phyloP scores from a whole-genome alignment of 2,329 filamentous ascomycete species.

The Penicillium sp. region DNA sequence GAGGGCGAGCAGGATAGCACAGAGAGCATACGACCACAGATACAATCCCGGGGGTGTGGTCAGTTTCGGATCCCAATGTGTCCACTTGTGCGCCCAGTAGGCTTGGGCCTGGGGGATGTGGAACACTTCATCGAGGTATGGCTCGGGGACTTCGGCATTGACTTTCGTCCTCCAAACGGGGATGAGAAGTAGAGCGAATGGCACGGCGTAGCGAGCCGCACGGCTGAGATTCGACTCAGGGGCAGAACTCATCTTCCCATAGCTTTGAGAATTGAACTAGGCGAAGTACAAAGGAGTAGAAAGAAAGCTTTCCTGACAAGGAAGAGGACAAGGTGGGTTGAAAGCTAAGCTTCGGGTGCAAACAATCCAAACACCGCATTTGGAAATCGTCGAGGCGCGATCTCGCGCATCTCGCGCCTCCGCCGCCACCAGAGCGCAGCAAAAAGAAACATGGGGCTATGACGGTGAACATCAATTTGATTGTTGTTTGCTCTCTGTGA shows the following conservation, averaged over 20 bases:
- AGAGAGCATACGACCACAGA: slow-evolving; percentile 57
- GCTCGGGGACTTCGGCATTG: slow-evolving; percentile 58
- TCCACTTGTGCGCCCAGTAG: slow-evolving; percentile 78
- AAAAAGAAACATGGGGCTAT: slow-evolving; percentile 12
- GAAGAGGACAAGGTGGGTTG: slow-evolving; percentile 17
- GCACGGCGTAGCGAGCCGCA: slow-evolving; percentile 45
- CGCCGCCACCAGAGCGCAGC: slow-evolving; percentile 7
- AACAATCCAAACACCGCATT: slow-evolving; percentile 42
- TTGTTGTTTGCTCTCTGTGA: slow-evolving; percentile 5
- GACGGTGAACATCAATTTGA: slow-evolving; percentile 10
- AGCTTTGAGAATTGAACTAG: slow-evolving; percentile 1
- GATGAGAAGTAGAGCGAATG: slow-evolving; percentile 44
- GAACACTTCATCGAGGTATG: slow-evolving; percentile 63
- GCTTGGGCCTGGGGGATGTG: slow-evolving; percentile 87
- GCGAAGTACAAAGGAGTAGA: slow-evolving; percentile 1
- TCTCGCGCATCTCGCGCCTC: slow-evolving; percentile 23
- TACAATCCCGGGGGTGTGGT: slow-evolving; percentile 92
- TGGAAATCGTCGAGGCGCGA: slow-evolving; percentile 20
- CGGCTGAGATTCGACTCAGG: slow-evolving; percentile 42
- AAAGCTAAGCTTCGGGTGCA: slow-evolving; percentile 34
- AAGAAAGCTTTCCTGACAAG: slow-evolving; percentile 11
- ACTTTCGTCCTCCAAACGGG: slow-evolving; percentile 53
- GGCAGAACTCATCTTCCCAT: slow-evolving; percentile 39
- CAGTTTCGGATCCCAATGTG: slow-evolving; percentile 93
- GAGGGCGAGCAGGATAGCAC: slow-evolving; percentile 32